Evolutionary conservation across 2,329 filamentous ascomycete species (phyloP), one percentile per base, ranked within the genome.

Genomic region (Arthrobotrys entomopaga): DNA sequence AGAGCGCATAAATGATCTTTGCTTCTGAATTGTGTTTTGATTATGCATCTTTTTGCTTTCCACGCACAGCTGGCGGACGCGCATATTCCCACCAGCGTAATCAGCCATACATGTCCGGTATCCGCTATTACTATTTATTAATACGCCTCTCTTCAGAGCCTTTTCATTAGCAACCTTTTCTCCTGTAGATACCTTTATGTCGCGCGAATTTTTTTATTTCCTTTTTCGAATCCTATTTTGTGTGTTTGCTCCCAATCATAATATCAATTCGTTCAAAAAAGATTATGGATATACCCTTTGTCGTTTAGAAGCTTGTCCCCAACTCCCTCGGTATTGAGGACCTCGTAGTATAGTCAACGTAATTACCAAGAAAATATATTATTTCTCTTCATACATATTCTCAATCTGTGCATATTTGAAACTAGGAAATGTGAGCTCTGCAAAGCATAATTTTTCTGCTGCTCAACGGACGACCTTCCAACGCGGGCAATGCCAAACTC

Each of bases 211-310:
- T 42, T 24, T 19, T 57, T 16, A 57, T 19, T 43, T 54, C n/a
- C 15, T 5, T n/a, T 46, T 38, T 40, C n/a, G 38, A 15, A 13
- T 46, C 20, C 34, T 3, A 16, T 29, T 61, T n/a, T 42, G 26
- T 70, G 19, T 56, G 42, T 48, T 56, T n/a, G n/a, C n/a, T 19
- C 38, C 40, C 15, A 24, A 29, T 34, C 42, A 53, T 70, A 34
- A 34, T 34, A 10, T 50, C 24, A 19, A 13, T 16, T 22, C 53
- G n/a, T 58, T n/a, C n/a, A 40, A 56, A 15, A 64, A 64, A 61
- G 52, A 64, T 46, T 63, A 70, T 52, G 58, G 65, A 70, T 70
- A 70, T 70, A 70, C 65, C 65, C 64, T 63, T 58, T 60, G 65
- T 70, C 65, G 58, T 70, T 70, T 70, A 70, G 58, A 70, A 63